These are phyloP conservation scores for Talaromyces thailandensis DNA, from an alignment of 495 filamentous ascomycete species.

Conservation along the genomic window DNA sequence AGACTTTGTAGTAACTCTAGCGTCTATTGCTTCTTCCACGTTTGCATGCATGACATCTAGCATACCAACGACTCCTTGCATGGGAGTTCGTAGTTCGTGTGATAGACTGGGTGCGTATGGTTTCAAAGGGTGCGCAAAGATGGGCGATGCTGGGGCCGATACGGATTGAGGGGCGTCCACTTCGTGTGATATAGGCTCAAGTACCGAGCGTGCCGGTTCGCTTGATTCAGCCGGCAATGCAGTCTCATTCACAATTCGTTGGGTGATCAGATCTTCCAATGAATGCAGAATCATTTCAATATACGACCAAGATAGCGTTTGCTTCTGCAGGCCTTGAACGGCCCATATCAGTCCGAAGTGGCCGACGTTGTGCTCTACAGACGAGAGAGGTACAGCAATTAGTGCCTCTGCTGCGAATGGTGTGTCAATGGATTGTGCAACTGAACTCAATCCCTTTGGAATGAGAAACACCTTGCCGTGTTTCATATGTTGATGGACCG, in stretches of 20 bases:
- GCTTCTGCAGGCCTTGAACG: conserved; percentile 45
- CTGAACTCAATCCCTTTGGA: conserved; percentile 50
- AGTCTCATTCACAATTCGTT: conserved; percentile 45
- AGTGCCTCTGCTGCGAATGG: conserved; percentile 60
- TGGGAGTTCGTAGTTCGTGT: conserved; percentile 72
- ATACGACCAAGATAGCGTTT: conserved; percentile 57
- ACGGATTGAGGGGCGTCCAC: conserved; percentile 30
- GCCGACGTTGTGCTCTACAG: conserved; percentile 60
- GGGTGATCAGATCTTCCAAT: conserved; percentile 63
- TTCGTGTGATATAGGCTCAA: conserved; percentile 1
- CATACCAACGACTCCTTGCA: conserved; percentile 83
- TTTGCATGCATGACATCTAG: conserved; percentile 79
- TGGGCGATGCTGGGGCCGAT: conserved; percentile 24
- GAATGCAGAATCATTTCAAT: conserved; percentile 66
- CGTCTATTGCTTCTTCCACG: conserved; percentile 59
- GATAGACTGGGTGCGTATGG: conserved; percentile 73
- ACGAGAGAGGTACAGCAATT: conserved; percentile 63
- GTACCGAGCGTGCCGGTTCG: background rate
- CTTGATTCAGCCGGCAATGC: conserved; percentile 27
- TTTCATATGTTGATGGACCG: conserved; percentile 60
- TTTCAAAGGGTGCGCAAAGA: conserved; percentile 45
- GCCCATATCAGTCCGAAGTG: conserved; percentile 75
- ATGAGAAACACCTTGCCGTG: conserved; percentile 69
- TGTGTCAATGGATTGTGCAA: conserved; percentile 49
- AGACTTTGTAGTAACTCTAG: conserved; percentile 38